Evolutionary conservation across 208 protist genomes (phyloP).

Genomic region (Polymyxa betae): DNA sequence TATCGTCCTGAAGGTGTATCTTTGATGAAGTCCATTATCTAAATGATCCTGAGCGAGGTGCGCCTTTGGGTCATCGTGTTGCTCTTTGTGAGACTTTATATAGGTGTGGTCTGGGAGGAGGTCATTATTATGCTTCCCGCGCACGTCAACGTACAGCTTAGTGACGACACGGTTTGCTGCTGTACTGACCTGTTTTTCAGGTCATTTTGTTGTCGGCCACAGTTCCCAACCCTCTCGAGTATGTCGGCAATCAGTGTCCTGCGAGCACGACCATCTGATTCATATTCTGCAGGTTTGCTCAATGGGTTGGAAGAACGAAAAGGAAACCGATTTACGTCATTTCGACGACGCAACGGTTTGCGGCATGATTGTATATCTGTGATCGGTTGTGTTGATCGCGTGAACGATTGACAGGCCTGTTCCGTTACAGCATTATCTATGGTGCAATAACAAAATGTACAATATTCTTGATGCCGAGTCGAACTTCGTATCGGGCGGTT

Average conservation of each 20-base stretch:
- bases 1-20: conserved; percentile 16
- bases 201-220: conserved; percentile 86
- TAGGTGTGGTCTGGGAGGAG: conserved; percentile 89
- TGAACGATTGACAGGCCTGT: conserved; percentile 1
- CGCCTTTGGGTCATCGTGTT: conserved; percentile 60
- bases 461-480: conserved; percentile 38
- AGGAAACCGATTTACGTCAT: conserved; percentile 11
- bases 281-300: conserved; percentile 6
- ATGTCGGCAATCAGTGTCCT: too few relatives aligned
- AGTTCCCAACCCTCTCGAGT: conserved; percentile 80
- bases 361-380: not conserved
- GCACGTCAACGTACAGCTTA: conserved; percentile 72
- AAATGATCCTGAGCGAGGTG: conserved; percentile 64
- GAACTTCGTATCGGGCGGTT: not conserved
- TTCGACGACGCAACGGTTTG: conserved; percentile 19
- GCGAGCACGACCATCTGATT: too few relatives aligned
- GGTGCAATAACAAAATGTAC: conserved; percentile 53
- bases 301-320: conserved; percentile 30
- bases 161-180: not conserved
- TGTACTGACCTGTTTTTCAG: not conserved
- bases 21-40: conserved; percentile 69
- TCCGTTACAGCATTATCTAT: conserved; percentile 51
- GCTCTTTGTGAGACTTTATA: not conserved
- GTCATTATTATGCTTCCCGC: conserved; percentile 86
- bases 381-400: not conserved